Conservation (phyloP, 257 asterid species). For the Solanum appendiculatum region DNA sequence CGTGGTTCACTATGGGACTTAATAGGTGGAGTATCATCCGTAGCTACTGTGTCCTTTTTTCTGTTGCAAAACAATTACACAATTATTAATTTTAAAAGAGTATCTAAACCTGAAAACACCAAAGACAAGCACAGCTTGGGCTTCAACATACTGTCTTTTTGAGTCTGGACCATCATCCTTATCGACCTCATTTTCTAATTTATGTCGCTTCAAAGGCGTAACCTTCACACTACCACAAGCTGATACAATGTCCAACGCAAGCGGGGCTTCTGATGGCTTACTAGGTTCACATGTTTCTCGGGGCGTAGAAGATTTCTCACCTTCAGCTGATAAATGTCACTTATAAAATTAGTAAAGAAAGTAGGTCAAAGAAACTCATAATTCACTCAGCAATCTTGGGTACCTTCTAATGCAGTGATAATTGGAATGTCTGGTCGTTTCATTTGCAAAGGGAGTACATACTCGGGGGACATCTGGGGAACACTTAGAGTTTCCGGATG, state of each 20-base stretch:
- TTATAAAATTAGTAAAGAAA: conserved; percentile 1
- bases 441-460: conserved; percentile 21
- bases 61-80: conserved; percentile 33
- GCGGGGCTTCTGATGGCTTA: conserved; percentile 19
- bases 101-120: not conserved
- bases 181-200: conserved; percentile 21
- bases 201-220: conserved; percentile 24
- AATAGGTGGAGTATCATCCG: conserved; percentile 30
- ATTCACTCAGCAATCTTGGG: not conserved
- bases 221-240: conserved; percentile 17
- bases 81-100: not conserved
- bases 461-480: conserved; percentile 26
- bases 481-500: conserved; percentile 59
- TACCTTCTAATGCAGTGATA: conserved; percentile 37
- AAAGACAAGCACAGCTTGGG: conserved; percentile 3
- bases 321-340: conserved; percentile 28
- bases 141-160: conserved; percentile 62
- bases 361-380: not conserved
- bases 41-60: conserved; percentile 29
- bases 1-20: conserved; percentile 47
- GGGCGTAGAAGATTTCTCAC: conserved; percentile 19
- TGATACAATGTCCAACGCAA: conserved; percentile 18
- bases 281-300: conserved; percentile 22
- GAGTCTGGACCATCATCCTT: conserved; percentile 26
- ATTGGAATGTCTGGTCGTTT: conserved; percentile 21